Evolutionary conservation across 768 basidiomycete species (phyloP).

Genomic region (Boletus huronensis): DNA sequence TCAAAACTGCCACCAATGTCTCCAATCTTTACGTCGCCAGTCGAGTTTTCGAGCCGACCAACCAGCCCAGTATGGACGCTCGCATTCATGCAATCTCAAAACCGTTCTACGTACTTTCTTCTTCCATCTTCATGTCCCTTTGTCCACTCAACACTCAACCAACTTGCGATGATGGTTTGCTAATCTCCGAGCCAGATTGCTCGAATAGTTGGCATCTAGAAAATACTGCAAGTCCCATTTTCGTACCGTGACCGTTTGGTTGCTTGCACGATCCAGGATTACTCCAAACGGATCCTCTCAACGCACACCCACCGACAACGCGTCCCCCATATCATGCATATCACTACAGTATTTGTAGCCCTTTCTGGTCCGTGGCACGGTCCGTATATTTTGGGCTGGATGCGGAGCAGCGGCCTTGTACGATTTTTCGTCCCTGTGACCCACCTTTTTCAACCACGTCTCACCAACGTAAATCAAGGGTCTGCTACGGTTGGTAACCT

Average conservation of each 20-base stretch:
- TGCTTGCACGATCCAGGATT: too few species aligned
- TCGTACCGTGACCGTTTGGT: too few species aligned
- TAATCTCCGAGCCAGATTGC: too few species aligned
- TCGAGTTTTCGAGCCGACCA: not conserved
- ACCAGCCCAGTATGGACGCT: too few species aligned
- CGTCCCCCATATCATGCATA: too few species aligned
- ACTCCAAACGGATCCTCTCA: too few species aligned
- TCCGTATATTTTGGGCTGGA: too few species aligned
- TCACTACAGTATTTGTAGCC: too few species aligned
- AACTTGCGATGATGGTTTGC: not conserved
- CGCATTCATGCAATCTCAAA: not conserved
- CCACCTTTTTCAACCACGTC: not conserved
- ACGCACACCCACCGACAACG: too few species aligned
- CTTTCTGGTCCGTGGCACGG: too few species aligned
- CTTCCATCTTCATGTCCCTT: not conserved
- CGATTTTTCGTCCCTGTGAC: not conserved
- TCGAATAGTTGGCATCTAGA: too few species aligned
- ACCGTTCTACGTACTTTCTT: not conserved
- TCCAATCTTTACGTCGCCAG: not conserved
- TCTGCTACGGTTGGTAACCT: not conserved
- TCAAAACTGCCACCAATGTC: not conserved
- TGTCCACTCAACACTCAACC: not conserved
- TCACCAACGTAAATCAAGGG: not conserved
- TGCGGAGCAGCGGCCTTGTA: not conserved
- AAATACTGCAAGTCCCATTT: too few species aligned